phyloP scores from a whole-genome alignment of 2,329 filamentous ascomycete species.

The Diaporthe longicolla region DNA sequence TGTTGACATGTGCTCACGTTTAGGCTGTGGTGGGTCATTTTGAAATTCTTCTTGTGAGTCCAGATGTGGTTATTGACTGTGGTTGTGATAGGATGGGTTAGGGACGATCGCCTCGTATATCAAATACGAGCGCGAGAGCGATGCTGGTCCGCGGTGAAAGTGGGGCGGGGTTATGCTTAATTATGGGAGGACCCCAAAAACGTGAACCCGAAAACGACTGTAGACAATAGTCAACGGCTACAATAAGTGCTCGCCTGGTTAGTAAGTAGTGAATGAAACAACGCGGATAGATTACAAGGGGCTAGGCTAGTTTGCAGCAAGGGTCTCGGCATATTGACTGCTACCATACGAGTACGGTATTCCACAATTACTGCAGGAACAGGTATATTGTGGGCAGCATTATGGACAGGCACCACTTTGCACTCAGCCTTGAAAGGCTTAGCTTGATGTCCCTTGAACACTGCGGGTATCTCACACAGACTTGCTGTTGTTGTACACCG shows the following conservation, averaged over 20 bases:
- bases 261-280: constrained; percentile 3
- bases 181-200: background rate
- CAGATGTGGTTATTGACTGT: background rate
- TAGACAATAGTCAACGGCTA: background rate
- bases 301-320: constrained; percentile 5
- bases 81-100: background rate
- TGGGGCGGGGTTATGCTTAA: constrained; percentile 16
- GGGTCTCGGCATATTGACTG: background rate
- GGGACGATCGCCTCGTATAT: background rate
- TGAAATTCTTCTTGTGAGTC: background rate
- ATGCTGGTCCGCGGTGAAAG: background rate
- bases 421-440: background rate
- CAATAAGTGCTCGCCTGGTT: background rate
- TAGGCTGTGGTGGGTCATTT: background rate
- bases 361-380: constrained; percentile 12
- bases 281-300: background rate
- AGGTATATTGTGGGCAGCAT: constrained; percentile 1
- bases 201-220: constrained; percentile 5
- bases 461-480: constrained; percentile 4
- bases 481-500: background rate
- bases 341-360: background rate
- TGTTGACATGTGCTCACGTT: background rate
- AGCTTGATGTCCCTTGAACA: background rate
- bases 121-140: constrained; percentile 31
- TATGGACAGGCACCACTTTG: background rate